These are phyloP conservation scores for Citrullus colocynthis DNA, from an alignment of 306 rosid genomes.

Conservation along the genomic window DNA sequence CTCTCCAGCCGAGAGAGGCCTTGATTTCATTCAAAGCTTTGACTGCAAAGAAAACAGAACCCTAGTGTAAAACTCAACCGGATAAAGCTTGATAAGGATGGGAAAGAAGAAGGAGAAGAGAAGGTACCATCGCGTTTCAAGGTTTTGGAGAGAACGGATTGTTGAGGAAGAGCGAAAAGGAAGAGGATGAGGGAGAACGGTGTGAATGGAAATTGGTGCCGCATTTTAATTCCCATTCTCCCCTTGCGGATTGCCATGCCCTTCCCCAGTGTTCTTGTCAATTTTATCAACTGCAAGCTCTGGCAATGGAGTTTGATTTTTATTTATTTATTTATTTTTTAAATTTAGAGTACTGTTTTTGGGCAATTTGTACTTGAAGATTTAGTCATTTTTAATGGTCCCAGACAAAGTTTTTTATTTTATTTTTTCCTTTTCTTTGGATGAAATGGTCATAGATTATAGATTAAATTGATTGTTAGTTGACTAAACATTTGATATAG, in stretches of 20 bases:
- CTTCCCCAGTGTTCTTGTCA: neutral
- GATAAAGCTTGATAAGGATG: neutral
- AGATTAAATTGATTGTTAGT: too few relatives aligned
- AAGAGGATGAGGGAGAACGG: neutral
- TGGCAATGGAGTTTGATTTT: neutral
- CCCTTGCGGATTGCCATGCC: neutral
- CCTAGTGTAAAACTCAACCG: neutral
- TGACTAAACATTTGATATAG: too few relatives aligned
- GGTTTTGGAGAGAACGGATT: slow-evolving; percentile 52
- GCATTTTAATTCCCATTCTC: neutral
- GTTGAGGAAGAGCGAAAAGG: slow-evolving; percentile 21
- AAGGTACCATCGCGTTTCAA: slow-evolving; percentile 83
- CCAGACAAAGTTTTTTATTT: too few relatives aligned
- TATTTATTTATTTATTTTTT: too few relatives aligned
- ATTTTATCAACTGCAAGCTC: neutral
- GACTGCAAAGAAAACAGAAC: slow-evolving; percentile 30
- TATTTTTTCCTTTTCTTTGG: too few relatives aligned
- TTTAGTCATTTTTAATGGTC: too few relatives aligned
- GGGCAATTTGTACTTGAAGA: too few relatives aligned
- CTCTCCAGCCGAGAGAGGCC: slow-evolving; percentile 98
- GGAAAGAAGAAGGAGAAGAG: neutral
- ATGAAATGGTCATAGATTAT: too few relatives aligned
- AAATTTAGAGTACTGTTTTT: too few relatives aligned
- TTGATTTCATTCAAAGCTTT: slow-evolving; percentile 96
- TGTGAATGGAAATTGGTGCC: neutral